Evolutionary conservation across 108 stramenopile genomes (phyloP).

Genomic region (Parmales sp.): DNA sequence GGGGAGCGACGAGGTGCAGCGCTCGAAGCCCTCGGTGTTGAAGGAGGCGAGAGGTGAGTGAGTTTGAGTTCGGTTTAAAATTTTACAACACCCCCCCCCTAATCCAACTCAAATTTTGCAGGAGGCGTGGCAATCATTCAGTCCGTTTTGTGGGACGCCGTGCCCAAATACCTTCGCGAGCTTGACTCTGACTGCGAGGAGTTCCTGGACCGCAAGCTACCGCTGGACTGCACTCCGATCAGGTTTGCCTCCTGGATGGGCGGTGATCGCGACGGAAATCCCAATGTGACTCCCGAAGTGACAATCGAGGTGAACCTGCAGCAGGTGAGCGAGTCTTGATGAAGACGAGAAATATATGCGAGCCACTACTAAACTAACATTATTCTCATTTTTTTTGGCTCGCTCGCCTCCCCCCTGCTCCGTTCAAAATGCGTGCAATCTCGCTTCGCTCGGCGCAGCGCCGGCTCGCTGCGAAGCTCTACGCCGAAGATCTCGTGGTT

Average conservation of each 20-base stretch:
- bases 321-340: too few relatives aligned
- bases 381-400: too few relatives aligned
- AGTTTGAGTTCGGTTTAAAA: too few relatives aligned
- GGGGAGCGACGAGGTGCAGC: conserved; percentile 78
- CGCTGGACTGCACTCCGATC: conserved; percentile 68
- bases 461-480: background rate
- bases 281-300: conserved; percentile 82
- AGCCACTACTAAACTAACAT: too few relatives aligned
- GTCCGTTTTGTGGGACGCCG: conserved; percentile 85
- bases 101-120: too few relatives aligned
- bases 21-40: conserved; percentile 80
- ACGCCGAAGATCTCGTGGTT: background rate
- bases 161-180: conserved; percentile 76
- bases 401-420: too few relatives aligned
- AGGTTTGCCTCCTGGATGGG: conserved; percentile 96
- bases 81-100: too few relatives aligned
- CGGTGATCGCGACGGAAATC: conserved; percentile 94
- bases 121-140: conserved; percentile 85
- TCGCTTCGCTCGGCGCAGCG: too few relatives aligned
- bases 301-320: conserved; percentile 76
- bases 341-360: too few relatives aligned
- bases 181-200: conserved; percentile 62
- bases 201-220: conserved; percentile 33
- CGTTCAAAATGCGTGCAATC: too few relatives aligned
- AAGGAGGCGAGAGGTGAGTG: conserved; percentile 75